phyloP scores from a whole-genome alignment of 1,284 basidiomycete species.

The Amylostereum areolatum region DNA sequence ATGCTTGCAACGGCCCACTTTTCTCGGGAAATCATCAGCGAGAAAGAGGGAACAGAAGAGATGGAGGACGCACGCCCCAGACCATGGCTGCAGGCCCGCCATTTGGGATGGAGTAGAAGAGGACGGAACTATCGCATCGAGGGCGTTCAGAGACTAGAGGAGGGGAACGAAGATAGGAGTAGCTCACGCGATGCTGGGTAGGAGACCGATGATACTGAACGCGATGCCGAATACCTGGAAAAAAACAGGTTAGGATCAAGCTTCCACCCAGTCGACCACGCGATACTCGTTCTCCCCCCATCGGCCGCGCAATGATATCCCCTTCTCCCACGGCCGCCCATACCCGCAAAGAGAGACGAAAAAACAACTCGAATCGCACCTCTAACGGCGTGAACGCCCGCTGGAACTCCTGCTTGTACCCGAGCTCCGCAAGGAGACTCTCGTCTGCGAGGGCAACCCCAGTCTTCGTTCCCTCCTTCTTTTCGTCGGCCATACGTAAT shows the following conservation, averaged over 20 bases:
- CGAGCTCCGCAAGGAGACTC: slow-evolving; percentile 42
- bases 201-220: slow-evolving; percentile 58
- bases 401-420: slow-evolving; percentile 70
- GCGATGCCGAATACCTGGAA: slow-evolving; percentile 58
- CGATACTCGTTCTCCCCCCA: no score
- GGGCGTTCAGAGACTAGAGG: background rate
- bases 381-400: slow-evolving; percentile 61
- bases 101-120: slow-evolving; percentile 70
- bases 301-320: no score
- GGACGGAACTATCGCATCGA: slow-evolving; percentile 44
- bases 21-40: background rate
- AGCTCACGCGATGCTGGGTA: slow-evolving; percentile 32
- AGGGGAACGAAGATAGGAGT: slow-evolving; percentile 27
- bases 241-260: no score
- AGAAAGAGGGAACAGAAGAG: background rate
- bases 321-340: no score
- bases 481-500: no score
- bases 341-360: background rate
- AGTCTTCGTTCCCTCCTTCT: no score
- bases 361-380: slow-evolving; percentile 28
- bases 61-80: slow-evolving; percentile 57
- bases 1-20: slow-evolving; percentile 53
- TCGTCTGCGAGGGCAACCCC: no score
- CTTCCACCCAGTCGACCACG: background rate
- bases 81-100: slow-evolving; percentile 80